phyloP scores from a whole-genome alignment of 768 basidiomycete species.

The Tubosaeta brunneosetosa region DNA sequence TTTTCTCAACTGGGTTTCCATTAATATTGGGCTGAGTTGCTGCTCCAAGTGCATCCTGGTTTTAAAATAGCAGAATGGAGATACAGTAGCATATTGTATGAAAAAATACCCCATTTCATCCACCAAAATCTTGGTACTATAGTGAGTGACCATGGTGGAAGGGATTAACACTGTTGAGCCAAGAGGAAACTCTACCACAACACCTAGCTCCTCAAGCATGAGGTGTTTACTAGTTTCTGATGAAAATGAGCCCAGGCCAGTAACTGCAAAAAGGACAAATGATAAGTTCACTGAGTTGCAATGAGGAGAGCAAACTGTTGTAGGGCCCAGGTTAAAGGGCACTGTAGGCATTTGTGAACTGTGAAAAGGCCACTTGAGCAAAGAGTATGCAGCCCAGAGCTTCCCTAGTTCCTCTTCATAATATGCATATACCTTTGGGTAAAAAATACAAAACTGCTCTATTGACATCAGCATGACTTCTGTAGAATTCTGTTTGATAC shows the following conservation, averaged over 20 bases:
- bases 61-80: slow-evolving; percentile 2
- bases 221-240: background rate
- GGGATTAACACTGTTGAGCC: background rate
- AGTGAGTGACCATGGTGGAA: background rate
- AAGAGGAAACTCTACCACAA: background rate
- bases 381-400: background rate
- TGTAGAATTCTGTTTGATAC: too few relatives aligned
- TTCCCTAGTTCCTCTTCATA: background rate
- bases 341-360: background rate
- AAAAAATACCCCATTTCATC: slow-evolving; percentile 1
- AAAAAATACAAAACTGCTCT: background rate
- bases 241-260: background rate
- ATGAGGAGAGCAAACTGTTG: background rate
- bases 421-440: background rate
- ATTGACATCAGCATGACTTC: too few relatives aligned
- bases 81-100: slow-evolving; percentile 1
- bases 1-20: too few relatives aligned
- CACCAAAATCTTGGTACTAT: background rate
- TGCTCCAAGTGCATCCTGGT: slow-evolving; percentile 3
- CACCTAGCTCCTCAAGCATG: background rate
- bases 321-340: slow-evolving; percentile 1
- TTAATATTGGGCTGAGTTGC: too few relatives aligned
- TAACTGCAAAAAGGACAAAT: slow-evolving; percentile 5
- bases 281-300: background rate
- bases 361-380: background rate